A percentile compares a stretch with the other conserved stretches of the same genome.
Conservation (phyloP, 2,329 filamentous ascomycete species). For the Balansia obtecta region DNA sequence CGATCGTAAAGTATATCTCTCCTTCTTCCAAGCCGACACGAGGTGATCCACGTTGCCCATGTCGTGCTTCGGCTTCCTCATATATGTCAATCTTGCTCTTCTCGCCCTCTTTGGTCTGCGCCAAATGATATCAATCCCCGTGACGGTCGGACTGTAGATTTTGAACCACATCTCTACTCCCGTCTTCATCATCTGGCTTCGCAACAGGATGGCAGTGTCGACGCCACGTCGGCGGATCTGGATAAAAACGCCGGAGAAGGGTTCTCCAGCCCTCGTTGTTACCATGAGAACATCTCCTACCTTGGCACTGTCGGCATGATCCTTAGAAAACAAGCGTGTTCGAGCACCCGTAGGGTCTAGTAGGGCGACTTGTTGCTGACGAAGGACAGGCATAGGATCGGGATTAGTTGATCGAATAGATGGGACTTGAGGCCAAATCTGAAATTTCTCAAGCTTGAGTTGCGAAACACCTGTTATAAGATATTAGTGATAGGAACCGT, state of each 20-base stretch:
- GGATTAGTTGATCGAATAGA: conserved; percentile 43
- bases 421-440: conserved; percentile 42
- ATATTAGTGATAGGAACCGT: conserved; percentile 8
- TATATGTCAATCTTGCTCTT: conserved; percentile 78
- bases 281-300: conserved; percentile 88
- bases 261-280: conserved; percentile 66
- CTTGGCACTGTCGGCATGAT: conserved; percentile 66
- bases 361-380: conserved; percentile 52
- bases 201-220: conserved; percentile 76
- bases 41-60: conserved; percentile 74
- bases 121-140: conserved; percentile 89
- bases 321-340: conserved; percentile 64
- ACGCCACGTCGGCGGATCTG: conserved; percentile 78
- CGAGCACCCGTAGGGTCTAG: conserved; percentile 82
- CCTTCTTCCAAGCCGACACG: conserved; percentile 43
- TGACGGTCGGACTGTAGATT: conserved; percentile 79
- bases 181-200: conserved; percentile 74
- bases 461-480: conserved; percentile 19
- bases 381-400: conserved; percentile 57
- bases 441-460: conserved; percentile 28
- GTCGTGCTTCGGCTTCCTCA: conserved; percentile 81
- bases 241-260: conserved; percentile 80
- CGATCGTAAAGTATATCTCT: conserved; percentile 27
- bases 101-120: conserved; percentile 71
- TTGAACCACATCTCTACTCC: conserved; percentile 98